Evolutionary conservation across 257 asterid species (phyloP).

Genomic region (Solanum chiquidenum): DNA sequence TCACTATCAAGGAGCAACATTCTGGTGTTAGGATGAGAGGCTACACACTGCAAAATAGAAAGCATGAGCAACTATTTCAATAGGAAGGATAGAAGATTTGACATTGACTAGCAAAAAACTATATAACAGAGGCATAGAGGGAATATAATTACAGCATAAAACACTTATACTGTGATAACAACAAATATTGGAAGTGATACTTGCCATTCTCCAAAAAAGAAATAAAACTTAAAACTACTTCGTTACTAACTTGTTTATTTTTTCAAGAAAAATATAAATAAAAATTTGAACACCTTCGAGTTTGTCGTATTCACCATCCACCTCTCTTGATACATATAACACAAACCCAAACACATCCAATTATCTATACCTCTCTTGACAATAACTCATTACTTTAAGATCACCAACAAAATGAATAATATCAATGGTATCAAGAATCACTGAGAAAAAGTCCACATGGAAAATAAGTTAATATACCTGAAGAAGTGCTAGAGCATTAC

Average conservation of each 20-base stretch:
- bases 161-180: not conserved
- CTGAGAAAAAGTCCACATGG: too few relatives aligned
- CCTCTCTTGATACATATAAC: not conserved
- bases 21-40: conserved; percentile 22
- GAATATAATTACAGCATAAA: not conserved
- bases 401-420: too few relatives aligned
- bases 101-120: not conserved
- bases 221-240: not conserved
- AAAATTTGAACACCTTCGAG: not conserved
- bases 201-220: not conserved
- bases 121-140: not conserved
- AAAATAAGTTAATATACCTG: not conserved
- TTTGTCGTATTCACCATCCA: not conserved
- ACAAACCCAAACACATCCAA: not conserved
- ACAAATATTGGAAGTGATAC: not conserved
- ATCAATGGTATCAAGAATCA: too few relatives aligned
- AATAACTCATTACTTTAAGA: not conserved
- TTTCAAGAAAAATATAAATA: not conserved
- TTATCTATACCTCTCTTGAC: not conserved
- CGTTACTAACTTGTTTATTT: not conserved
- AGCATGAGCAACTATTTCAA: not conserved
- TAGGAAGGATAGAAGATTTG: not conserved
- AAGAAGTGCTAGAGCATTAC: not conserved
- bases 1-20: conserved; percentile 14
- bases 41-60: conserved; percentile 24